phyloP scores from a whole-genome alignment of 345 rosid genomes.

The Excoecaria agallocha region DNA sequence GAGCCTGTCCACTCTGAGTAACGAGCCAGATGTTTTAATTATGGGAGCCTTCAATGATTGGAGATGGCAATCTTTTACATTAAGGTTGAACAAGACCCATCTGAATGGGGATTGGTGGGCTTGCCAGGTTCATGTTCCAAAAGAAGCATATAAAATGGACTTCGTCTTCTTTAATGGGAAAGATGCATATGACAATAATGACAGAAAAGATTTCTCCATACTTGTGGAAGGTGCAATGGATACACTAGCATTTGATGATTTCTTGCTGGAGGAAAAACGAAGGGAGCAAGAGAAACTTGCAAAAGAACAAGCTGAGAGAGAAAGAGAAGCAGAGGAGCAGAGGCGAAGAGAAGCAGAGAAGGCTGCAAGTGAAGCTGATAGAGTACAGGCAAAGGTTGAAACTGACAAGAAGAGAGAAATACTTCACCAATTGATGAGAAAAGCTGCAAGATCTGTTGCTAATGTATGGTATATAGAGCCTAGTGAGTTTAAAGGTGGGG shows the following conservation, averaged over 20 bases:
- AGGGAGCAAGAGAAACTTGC: conserved; percentile 75
- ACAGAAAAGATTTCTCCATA: conserved; percentile 59
- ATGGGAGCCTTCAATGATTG: conserved; percentile 95
- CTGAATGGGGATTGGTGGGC: conserved; percentile 87
- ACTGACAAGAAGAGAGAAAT: conserved; percentile 44
- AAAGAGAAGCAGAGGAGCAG: conserved; percentile 71
- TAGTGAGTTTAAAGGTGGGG: conserved; percentile 51
- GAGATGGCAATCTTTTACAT: conserved; percentile 80
- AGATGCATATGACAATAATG: conserved; percentile 73
- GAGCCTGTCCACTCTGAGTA: conserved; percentile 51
- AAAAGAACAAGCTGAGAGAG: conserved; percentile 70
- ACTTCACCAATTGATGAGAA: conserved; percentile 44
- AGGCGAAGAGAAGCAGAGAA: conserved; percentile 62
- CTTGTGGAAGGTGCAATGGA: conserved; percentile 75
- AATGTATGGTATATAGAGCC: conserved; percentile 79
- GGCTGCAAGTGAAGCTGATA: conserved; percentile 78
- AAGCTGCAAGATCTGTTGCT: conserved; percentile 46
- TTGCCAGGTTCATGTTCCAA: conserved; percentile 69
- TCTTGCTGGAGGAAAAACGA: conserved; percentile 77
- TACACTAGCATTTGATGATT: conserved; percentile 68
- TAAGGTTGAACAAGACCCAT: conserved; percentile 59
- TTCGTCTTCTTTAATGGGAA: conserved; percentile 88
- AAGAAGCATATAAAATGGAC: conserved; percentile 85
- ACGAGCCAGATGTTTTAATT: conserved; percentile 62
- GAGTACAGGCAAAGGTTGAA: conserved; percentile 66